A percentile compares a stretch with the other conserved stretches of the same genome.
Evolutionary conservation across 768 basidiomycete species (phyloP).

Genomic region (Russula compacta): DNA sequence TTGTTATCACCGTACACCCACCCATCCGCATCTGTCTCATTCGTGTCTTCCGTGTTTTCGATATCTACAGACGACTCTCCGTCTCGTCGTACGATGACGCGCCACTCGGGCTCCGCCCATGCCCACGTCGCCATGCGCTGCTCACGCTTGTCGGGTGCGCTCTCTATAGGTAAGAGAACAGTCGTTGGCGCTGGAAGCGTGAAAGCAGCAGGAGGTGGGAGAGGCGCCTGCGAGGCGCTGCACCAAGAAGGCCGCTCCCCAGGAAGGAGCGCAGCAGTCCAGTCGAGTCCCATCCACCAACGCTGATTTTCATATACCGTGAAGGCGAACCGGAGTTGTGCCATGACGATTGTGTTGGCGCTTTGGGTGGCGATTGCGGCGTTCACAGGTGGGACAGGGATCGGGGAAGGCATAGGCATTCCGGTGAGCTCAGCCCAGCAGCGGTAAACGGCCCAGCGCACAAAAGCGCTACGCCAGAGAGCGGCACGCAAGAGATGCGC

Average conservation of each 20-base stretch:
- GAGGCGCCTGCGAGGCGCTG: constrained; percentile 43
- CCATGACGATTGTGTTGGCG: neutral
- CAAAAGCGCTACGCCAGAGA: constrained; percentile 56
- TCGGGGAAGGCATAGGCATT: constrained; percentile 35
- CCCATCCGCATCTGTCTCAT: constrained; percentile 71
- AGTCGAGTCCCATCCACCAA: constrained; percentile 97
- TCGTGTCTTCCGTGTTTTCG: constrained; percentile 35
- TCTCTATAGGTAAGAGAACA: constrained; percentile 39
- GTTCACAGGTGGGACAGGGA: constrained; percentile 28
- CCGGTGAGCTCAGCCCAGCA: constrained; percentile 46
- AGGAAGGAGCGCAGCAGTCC: constrained; percentile 87
- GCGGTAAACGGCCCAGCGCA: constrained; percentile 54
- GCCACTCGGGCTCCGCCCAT: constrained; percentile 92
- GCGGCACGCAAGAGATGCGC: constrained; percentile 42
- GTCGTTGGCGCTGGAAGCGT: constrained; percentile 54
- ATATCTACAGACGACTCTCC: constrained; percentile 31
- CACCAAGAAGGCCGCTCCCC: constrained; percentile 88
- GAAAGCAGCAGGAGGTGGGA: constrained; percentile 65
- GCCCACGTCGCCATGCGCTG: constrained; percentile 75
- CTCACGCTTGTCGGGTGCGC: constrained; percentile 33
- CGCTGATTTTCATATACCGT: constrained; percentile 92
- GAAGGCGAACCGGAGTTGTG: constrained; percentile 63
- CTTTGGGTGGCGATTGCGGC: constrained; percentile 17
- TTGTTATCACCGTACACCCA: constrained; percentile 96
- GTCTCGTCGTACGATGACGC: constrained; percentile 52